Conservation (phyloP, 202 grass and related monocot species). For the Brachypodium distachyon region DNA sequence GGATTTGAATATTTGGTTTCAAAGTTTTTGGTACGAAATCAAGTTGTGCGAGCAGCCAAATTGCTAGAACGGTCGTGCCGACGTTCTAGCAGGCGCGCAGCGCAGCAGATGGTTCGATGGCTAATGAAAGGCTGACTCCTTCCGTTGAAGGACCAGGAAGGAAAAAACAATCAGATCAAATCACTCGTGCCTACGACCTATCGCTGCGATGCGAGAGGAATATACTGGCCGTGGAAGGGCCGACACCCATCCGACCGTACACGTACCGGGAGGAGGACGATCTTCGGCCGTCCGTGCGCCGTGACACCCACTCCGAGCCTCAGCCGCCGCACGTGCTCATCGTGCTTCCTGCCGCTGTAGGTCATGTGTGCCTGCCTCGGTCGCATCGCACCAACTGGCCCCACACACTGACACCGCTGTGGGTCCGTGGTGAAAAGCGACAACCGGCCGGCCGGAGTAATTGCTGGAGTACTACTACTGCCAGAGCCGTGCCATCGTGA, state of each 20-base stretch:
- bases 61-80: too few species aligned
- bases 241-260: slow-evolving; percentile 12
- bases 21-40: too few species aligned
- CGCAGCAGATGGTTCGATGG: too few species aligned
- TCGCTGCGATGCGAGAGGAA: background rate
- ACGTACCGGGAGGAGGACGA: background rate
- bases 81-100: too few species aligned
- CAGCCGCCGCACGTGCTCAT: slow-evolving; percentile 34
- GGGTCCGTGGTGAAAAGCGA: background rate
- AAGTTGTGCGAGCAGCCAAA: too few species aligned
- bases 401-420: background rate
- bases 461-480: too few species aligned
- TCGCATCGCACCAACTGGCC: background rate
- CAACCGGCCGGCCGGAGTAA: too few species aligned
- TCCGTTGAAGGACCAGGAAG: background rate
- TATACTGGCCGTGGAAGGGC: background rate
- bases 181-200: background rate
- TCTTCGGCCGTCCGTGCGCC: background rate
- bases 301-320: background rate
- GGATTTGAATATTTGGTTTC: background rate
- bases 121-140: too few species aligned
- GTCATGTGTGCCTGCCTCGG: slow-evolving; percentile 8
- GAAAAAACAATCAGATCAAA: background rate
- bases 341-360: slow-evolving; percentile 19
- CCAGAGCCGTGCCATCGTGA: too few species aligned